Conservation (phyloP, 441 rosid species). For the Adansonia gregorii region DNA sequence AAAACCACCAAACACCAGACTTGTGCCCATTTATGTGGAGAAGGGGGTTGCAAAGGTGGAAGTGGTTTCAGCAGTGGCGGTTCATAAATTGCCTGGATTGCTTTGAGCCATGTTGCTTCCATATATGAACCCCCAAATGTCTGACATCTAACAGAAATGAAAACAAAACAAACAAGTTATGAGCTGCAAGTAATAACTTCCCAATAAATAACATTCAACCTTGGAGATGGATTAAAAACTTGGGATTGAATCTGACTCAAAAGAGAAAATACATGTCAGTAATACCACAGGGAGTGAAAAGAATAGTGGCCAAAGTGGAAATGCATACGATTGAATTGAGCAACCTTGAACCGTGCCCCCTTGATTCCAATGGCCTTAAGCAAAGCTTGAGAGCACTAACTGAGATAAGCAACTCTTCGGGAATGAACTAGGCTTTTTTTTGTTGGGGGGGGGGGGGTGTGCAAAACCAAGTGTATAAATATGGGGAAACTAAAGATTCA, state of each 20-base stretch:
- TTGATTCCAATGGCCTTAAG: slow-evolving; percentile 28
- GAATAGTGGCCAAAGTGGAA: slow-evolving; percentile 12
- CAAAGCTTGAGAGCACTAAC: neutral
- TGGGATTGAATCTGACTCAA: neutral
- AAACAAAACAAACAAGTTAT: neutral
- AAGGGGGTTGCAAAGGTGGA: slow-evolving; percentile 26
- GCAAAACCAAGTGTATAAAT: neutral
- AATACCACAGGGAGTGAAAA: slow-evolving; percentile 32
- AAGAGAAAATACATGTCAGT: neutral
- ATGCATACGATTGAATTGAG: slow-evolving; percentile 3
- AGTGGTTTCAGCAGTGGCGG: slow-evolving; percentile 23
- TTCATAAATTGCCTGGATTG: slow-evolving; percentile 1
- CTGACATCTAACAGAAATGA: slow-evolving; percentile 36
- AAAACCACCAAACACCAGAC: slow-evolving; percentile 37
- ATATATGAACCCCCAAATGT: neutral
- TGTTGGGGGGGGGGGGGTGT: too few species aligned
- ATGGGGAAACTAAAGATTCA: slow-evolving; percentile 25
- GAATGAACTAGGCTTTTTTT: neutral
- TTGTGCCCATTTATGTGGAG: slow-evolving; percentile 22
- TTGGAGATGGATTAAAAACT: neutral
- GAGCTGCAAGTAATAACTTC: neutral
- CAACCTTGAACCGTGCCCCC: neutral
- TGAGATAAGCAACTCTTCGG: neutral
- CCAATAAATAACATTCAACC: neutral
- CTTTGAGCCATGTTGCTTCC: slow-evolving; percentile 5